phyloP scores from a whole-genome alignment of 805 yeast genomes.

The Candida alai region DNA sequence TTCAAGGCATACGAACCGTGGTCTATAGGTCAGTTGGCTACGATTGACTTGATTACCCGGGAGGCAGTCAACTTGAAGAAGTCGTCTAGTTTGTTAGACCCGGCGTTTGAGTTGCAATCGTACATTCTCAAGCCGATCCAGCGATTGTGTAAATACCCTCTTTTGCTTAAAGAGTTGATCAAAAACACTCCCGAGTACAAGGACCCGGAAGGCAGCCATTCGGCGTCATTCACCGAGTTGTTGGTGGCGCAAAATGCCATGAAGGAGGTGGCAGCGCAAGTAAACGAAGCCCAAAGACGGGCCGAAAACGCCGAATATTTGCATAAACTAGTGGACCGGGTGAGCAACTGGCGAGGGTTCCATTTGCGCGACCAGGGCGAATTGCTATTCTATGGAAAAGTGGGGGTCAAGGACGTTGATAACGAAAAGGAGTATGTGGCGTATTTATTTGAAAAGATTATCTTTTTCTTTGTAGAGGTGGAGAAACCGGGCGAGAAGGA shows the following conservation, averaged over 20 bases:
- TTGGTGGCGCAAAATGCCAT: conserved; percentile 66
- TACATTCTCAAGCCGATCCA: conserved; percentile 93
- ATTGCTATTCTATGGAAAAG: conserved; percentile 67
- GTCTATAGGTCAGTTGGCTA: conserved; percentile 86
- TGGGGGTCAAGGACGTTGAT: conserved; percentile 63
- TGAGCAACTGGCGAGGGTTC: conserved; percentile 91
- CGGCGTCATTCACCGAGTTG: conserved; percentile 56
- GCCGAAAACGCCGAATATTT: conserved; percentile 78
- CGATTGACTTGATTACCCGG: conserved; percentile 71
- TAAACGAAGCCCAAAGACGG: conserved; percentile 90
- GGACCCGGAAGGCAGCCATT: conserved; percentile 10
- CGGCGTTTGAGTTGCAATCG: conserved; percentile 84
- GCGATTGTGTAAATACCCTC: conserved; percentile 91
- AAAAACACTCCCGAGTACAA: conserved; percentile 50
- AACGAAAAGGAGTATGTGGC: conserved; percentile 85
- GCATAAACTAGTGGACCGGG: conserved; percentile 66
- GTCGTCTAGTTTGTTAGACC: conserved; percentile 62
- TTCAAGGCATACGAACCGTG: conserved; percentile 91
- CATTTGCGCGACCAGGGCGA: conserved; percentile 79
- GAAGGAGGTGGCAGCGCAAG: conserved; percentile 78
- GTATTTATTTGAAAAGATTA: conserved; percentile 72
- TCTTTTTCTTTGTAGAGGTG: conserved; percentile 43
- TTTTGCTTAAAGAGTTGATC: conserved; percentile 70
- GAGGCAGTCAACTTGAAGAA: conserved; percentile 56
- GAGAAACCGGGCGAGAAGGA: conserved; percentile 12